Evolutionary conservation across 345 rosid genomes (phyloP).

Genomic region (Orychophragmus violaceus): DNA sequence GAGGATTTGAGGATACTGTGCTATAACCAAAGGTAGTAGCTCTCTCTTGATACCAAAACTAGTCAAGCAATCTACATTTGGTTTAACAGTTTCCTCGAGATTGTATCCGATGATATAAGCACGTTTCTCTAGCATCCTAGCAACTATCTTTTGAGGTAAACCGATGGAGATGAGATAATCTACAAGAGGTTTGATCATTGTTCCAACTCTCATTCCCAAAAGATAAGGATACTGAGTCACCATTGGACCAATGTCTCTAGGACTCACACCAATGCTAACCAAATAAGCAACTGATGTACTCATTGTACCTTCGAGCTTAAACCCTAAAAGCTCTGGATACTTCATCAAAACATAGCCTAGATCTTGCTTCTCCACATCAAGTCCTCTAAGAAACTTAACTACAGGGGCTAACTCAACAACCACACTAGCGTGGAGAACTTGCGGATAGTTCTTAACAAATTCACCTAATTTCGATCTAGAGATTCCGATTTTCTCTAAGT

Average conservation of each 20-base stretch:
- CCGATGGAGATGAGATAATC: slow-evolving; percentile 70
- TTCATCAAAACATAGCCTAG: slow-evolving; percentile 70
- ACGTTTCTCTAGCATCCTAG: slow-evolving; percentile 89
- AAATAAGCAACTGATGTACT: slow-evolving; percentile 91
- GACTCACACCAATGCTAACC: slow-evolving; percentile 84
- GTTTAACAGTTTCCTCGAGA: slow-evolving; percentile 86
- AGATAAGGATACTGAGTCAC: slow-evolving; percentile 84
- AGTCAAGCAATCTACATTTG: slow-evolving; percentile 68
- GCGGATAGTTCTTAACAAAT: slow-evolving; percentile 74
- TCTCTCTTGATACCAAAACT: slow-evolving; percentile 76
- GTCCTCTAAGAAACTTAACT: slow-evolving; percentile 77
- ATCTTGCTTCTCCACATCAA: slow-evolving; percentile 87
- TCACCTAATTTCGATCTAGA: slow-evolving; percentile 68
- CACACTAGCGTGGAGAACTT: slow-evolving; percentile 74
- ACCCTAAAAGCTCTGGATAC: slow-evolving; percentile 90
- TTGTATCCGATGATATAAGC: slow-evolving; percentile 74
- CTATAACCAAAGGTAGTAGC: slow-evolving; percentile 48
- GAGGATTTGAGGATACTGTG: slow-evolving; percentile 74
- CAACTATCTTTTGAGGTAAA: slow-evolving; percentile 66
- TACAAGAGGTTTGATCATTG: slow-evolving; percentile 72
- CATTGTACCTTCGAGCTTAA: slow-evolving; percentile 84
- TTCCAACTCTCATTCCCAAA: slow-evolving; percentile 92
- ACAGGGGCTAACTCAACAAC: slow-evolving; percentile 94
- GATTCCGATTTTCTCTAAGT: slow-evolving; percentile 74
- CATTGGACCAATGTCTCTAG: slow-evolving; percentile 94